Percentiles rank a stretch among this genome's conserved stretches.
Evolutionary conservation across 352 stramenopile genomes (phyloP).

Genomic region (Phytopythium boreale): DNA sequence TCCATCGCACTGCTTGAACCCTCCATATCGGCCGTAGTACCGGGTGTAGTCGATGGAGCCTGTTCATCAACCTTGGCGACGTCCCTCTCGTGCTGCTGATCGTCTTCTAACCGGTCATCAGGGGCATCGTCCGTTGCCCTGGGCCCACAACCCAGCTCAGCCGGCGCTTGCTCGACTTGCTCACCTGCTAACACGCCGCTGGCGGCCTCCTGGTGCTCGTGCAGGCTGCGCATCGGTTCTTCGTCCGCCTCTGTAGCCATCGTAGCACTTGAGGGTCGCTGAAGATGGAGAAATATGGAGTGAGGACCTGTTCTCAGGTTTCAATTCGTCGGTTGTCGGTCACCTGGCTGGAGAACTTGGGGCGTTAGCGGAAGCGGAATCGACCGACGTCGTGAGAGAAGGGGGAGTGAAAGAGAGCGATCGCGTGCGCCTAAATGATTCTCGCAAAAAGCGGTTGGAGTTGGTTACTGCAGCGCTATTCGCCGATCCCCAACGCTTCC

Average conservation of each 20-base stretch:
- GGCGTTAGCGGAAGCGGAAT: neutral
- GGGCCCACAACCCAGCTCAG: neutral
- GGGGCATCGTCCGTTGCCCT: neutral
- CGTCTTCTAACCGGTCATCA: neutral
- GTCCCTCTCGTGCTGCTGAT: neutral
- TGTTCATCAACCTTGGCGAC: neutral
- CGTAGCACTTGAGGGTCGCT: neutral
- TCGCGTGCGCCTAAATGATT: neutral
- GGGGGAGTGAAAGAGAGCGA: neutral
- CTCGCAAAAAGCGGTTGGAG: neutral
- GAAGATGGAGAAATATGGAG: neutral
- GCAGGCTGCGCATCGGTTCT: neutral
- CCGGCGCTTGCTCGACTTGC: neutral
- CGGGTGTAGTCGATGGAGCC: too few relatives aligned
- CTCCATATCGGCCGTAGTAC: too few relatives aligned
- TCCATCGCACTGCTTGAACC: neutral
- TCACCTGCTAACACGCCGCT: neutral
- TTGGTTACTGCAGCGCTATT: neutral
- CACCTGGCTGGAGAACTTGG: neutral
- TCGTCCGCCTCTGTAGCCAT: neutral
- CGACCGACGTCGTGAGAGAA: neutral
- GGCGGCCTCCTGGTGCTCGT: neutral
- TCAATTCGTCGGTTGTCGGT: neutral
- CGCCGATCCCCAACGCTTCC: neutral
- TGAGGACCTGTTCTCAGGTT: conserved; percentile 1